Conservation (phyloP, 495 filamentous ascomycete species). For the Cercophora samala region DNA sequence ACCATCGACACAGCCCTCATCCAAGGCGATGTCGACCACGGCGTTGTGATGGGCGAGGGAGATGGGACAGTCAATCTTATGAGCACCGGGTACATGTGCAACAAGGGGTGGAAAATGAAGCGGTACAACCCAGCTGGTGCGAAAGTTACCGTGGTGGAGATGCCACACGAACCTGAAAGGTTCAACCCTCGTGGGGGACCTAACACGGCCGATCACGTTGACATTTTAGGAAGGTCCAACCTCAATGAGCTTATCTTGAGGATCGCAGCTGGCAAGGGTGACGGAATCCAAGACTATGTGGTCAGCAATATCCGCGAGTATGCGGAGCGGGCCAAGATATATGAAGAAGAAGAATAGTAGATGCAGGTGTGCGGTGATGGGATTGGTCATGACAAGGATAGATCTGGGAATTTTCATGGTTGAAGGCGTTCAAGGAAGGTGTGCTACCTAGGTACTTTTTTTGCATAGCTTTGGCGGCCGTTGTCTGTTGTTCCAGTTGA, state of each 20-base stretch:
- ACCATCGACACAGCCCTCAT: conserved; percentile 82
- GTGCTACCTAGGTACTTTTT: not conserved
- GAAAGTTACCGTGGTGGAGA: conserved; percentile 82
- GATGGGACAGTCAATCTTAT: conserved; percentile 92
- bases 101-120: conserved; percentile 87
- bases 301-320: conserved; percentile 78
- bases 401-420: not conserved
- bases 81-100: conserved; percentile 92
- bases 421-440: not conserved
- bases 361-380: not conserved
- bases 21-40: conserved; percentile 70
- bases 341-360: conserved; percentile 42
- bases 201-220: conserved; percentile 95
- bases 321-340: conserved; percentile 72
- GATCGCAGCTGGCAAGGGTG: conserved; percentile 83
- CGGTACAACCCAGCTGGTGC: conserved; percentile 86
- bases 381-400: not conserved
- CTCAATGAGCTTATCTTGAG: conserved; percentile 88
- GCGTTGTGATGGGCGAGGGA: conserved; percentile 88
- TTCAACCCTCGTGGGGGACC: conserved; percentile 90
- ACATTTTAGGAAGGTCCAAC: conserved; percentile 83
- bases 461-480: not conserved
- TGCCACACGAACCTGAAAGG: conserved; percentile 92
- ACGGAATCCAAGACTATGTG: conserved; percentile 72
- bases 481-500: not conserved